These are phyloP conservation scores for Volvox reticuliferus DNA, from an alignment of 139 green algal species.

Conservation along the genomic window DNA sequence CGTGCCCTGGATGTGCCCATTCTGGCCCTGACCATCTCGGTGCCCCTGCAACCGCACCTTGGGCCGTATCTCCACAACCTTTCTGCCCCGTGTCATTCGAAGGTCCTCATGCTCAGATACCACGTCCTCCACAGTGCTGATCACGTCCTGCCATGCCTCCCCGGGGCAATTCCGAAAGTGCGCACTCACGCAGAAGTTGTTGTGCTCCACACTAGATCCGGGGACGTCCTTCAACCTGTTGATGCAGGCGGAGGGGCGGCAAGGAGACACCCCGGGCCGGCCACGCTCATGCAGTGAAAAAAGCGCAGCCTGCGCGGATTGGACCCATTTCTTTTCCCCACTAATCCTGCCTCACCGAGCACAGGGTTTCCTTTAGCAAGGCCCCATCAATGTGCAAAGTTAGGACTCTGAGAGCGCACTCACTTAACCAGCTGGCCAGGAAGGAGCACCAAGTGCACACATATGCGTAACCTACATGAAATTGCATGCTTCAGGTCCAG, in stretches of 20 bases:
- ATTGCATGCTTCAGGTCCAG: too few species aligned
- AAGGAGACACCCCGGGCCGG: not conserved
- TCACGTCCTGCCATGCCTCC: conserved; percentile 73
- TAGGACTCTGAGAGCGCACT: too few species aligned
- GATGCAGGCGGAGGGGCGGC: not conserved
- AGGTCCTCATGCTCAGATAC: conserved; percentile 65
- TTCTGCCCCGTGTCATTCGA: conserved; percentile 84
- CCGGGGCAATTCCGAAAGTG: conserved; percentile 93
- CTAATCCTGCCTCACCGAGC: too few species aligned
- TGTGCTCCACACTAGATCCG: conserved; percentile 94
- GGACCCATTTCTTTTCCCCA: too few species aligned
- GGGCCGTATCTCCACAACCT: conserved; percentile 95
- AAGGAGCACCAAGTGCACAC: too few species aligned
- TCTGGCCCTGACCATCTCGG: not conserved
- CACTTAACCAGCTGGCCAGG: too few species aligned
- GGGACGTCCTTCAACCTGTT: conserved; percentile 76
- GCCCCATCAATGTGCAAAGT: too few species aligned
- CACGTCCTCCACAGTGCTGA: conserved; percentile 69
- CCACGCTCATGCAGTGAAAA: too few species aligned
- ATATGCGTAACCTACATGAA: too few species aligned
- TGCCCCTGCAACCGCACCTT: conserved; percentile 55
- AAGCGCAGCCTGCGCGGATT: too few species aligned
- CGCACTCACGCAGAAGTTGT: conserved; percentile 96
- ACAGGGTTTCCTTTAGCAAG: too few species aligned
- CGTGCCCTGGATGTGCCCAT: too few species aligned